Conservation (phyloP, 2,329 filamentous ascomycete species). For the Fusarium denticulatum region DNA sequence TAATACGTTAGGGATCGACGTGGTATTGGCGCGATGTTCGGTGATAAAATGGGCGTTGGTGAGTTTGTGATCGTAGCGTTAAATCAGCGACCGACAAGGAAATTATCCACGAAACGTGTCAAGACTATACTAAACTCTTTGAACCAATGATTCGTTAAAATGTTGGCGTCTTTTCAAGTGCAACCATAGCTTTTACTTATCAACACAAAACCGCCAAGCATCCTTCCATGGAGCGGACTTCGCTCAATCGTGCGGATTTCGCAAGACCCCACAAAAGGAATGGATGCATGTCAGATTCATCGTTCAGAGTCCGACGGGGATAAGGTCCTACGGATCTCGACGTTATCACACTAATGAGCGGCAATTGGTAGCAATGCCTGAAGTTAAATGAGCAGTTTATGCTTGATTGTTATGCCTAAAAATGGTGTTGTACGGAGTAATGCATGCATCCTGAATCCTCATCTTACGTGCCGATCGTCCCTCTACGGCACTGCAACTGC, state of each 20-base stretch:
- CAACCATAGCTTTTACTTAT: background rate
- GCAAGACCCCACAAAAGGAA: background rate
- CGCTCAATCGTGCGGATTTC: background rate
- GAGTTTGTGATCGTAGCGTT: accelerated
- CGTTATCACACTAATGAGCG: background rate
- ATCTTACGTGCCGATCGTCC: background rate
- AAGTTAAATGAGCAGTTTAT: background rate
- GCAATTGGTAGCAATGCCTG: background rate
- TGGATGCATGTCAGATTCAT: background rate
- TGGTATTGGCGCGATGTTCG: background rate
- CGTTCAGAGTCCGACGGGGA: background rate
- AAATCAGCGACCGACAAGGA: accelerated
- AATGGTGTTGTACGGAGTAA: background rate
- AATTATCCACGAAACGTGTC: background rate
- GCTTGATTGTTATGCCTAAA: background rate
- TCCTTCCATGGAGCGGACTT: background rate
- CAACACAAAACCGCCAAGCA: background rate
- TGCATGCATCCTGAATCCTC: background rate
- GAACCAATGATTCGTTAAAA: accelerated
- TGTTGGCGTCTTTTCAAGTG: accelerated
- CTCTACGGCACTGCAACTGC: background rate
- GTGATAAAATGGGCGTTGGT: background rate
- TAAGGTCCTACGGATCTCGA: background rate
- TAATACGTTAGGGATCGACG: background rate
- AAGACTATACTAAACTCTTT: accelerated